These are phyloP conservation scores for Russula griseocarnosa DNA, from an alignment of 768 basidiomycete species.

Conservation along the genomic window DNA sequence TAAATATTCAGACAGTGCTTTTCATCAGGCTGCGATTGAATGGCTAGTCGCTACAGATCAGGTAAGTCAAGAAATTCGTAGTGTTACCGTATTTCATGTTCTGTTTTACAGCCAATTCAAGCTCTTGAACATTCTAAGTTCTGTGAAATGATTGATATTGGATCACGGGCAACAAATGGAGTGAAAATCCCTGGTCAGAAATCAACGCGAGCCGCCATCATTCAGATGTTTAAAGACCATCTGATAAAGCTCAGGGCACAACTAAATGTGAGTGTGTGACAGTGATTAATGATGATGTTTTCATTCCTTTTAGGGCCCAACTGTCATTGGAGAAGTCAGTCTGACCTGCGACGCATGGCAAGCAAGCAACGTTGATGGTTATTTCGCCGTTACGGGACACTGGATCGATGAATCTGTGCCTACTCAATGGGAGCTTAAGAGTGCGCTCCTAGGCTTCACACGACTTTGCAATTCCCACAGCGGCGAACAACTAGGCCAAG, in stretches of 20 bases:
- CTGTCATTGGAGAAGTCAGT: neutral
- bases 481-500: neutral
- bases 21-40: neutral
- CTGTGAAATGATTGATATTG: neutral
- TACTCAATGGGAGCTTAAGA: neutral
- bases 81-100: no score
- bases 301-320: neutral
- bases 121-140: neutral
- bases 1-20: neutral
- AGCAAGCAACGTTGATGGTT: neutral
- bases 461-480: neutral
- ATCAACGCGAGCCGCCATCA: constrained; percentile 32
- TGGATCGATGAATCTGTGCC: neutral
- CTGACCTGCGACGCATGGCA: neutral
- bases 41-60: neutral
- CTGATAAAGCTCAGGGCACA: constrained; percentile 7
- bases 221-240: constrained; percentile 32
- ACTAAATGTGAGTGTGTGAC: neutral
- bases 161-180: constrained; percentile 34
- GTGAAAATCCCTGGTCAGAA: constrained; percentile 38
- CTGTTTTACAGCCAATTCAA: neutral
- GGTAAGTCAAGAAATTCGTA: neutral
- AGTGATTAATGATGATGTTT: neutral
- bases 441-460: neutral
- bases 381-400: neutral